Evolutionary conservation across 106 monocot genomes (phyloP).

Genomic region (Dendrobium huoshanense): DNA sequence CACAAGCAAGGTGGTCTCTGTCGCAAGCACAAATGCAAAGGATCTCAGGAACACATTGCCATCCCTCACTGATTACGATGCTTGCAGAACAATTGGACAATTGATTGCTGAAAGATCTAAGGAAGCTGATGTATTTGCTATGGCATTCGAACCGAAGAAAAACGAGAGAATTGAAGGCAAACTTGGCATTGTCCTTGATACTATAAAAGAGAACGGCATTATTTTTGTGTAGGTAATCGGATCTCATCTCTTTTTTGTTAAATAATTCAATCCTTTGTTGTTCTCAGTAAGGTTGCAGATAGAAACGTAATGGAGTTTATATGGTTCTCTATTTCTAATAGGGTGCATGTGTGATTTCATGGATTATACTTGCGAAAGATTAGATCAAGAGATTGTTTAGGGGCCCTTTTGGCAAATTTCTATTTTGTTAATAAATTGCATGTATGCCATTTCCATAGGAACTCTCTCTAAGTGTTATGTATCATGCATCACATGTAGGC

Average conservation of each 20-base stretch:
- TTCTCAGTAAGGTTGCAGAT: not conserved
- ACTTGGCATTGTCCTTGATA: slow-evolving; percentile 46
- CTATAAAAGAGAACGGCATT: slow-evolving; percentile 54
- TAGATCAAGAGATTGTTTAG: no score
- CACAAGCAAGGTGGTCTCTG: slow-evolving; percentile 56
- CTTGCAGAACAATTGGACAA: slow-evolving; percentile 46
- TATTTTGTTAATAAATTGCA: no score
- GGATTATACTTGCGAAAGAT: not conserved
- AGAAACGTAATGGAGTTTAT: no score
- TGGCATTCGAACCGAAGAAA: slow-evolving; percentile 47
- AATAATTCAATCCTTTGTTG: not conserved
- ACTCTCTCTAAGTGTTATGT: no score
- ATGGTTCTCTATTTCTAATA: not conserved
- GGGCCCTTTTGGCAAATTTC: no score
- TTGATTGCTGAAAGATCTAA: slow-evolving; percentile 54
- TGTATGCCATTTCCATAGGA: no score
- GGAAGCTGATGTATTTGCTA: slow-evolving; percentile 53
- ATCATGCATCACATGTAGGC: no score
- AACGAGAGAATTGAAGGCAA: slow-evolving; percentile 44
- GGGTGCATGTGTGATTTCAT: not conserved
- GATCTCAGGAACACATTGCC: slow-evolving; percentile 53
- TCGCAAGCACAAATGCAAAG: slow-evolving; percentile 53
- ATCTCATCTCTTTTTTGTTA: not conserved
- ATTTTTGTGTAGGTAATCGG: slow-evolving; percentile 27
- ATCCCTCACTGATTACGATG: slow-evolving; percentile 49